Base-by-base conservation (phyloP, 108 stramenopile genomes). In the Parmales sp. region DNA sequence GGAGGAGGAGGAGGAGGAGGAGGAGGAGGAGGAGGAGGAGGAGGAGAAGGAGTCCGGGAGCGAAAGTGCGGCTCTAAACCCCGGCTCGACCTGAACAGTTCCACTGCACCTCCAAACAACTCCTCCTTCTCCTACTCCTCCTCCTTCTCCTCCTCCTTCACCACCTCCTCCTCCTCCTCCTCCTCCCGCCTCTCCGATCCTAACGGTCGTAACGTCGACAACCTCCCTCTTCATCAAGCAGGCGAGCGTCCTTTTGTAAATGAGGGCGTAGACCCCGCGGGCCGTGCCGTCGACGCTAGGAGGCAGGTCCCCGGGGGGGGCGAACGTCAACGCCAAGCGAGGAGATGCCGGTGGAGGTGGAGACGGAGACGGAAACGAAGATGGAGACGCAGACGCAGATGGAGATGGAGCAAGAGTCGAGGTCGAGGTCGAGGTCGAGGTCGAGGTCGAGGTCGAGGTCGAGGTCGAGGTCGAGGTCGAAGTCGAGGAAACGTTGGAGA, bases 191-290 rank as follows among this genome's bases (percentile, higher is more conserved):
- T 73, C 80, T 71, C 72, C 73, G 18, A 88, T 73, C 11, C 9
- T 38, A 5, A 83, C 65, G 18, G 77, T 60, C 0, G 86, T 85
- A 26, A 72, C 73, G 41, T 86, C 81, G 45, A 83, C 70, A 8
- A 82, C 54, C 26, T 80, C 72, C 2, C 80, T 80, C 34, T 64
- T 70, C 88, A 89, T 89, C 8, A 69, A 74, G 44, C 81, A 82
- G 23, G 86, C 88, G 43, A 85, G 39, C 11, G 86, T 80, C 37
- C 88, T 70, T 38, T 74, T 65, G 63, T 78, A 89, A 34, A 89
- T 83, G 51, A 89, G 54, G 39, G 66, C 67, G 48, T 89, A 89
- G 5, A 89, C 60, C 38, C 67, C 75, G 7, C 41, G 7, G 13
- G 73, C 74, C 1, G 69, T 68, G 51, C 36, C 36, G 68, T n/a